Evolutionary conservation across 2,329 filamentous ascomycete genomes (phyloP).

Genomic region (Colletotrichum navitas): DNA sequence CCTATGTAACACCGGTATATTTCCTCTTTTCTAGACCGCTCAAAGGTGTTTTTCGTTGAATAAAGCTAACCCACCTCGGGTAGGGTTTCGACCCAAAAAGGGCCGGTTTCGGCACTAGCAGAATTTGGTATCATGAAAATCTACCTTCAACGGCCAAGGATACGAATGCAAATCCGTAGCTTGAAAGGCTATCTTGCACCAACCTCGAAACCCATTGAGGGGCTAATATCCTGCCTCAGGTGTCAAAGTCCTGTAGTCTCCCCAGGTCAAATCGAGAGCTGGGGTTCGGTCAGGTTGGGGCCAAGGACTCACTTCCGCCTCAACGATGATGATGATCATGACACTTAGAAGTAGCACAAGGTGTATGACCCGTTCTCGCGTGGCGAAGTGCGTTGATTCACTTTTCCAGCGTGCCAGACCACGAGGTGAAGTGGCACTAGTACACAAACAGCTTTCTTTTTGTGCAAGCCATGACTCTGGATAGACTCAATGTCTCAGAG

Average conservation of each 20-base stretch:
- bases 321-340: constrained; percentile 21
- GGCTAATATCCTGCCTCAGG: neutral
- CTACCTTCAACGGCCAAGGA: neutral
- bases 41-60: neutral
- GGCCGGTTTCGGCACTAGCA: neutral
- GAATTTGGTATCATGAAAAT: neutral
- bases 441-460: constrained; percentile 23
- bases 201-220: neutral
- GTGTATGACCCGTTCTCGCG: constrained; percentile 25
- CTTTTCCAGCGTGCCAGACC: constrained; percentile 37
- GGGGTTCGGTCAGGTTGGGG: constrained; percentile 9
- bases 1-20: neutral
- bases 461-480: constrained; percentile 27
- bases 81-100: too few species aligned
- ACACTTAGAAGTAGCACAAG: constrained; percentile 12
- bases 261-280: neutral
- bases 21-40: neutral
- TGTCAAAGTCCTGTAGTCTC: neutral
- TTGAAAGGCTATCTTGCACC: neutral
- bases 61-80: neutral
- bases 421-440: constrained; percentile 35
- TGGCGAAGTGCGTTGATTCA: constrained; percentile 36
- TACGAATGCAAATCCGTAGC: neutral
- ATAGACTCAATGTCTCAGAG: constrained; percentile 25
- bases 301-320: constrained; percentile 2